A percentile compares a stretch with the other conserved stretches of the same genome.
phyloP scores from a whole-genome alignment of 75 land plant genomes.

The Pseudotsuga menziesii region DNA sequence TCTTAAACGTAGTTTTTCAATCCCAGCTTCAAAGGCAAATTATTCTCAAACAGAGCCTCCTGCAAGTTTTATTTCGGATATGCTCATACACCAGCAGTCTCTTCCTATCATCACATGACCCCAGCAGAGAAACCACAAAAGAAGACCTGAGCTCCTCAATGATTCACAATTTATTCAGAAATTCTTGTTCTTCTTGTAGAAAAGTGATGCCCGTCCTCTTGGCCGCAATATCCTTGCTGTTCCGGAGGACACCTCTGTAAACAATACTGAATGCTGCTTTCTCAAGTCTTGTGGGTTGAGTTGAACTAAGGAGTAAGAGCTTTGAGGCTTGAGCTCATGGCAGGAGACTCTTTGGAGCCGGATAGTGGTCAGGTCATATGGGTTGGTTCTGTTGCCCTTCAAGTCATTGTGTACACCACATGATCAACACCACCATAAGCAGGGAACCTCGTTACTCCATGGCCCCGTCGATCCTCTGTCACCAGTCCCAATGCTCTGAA shows the following conservation, averaged over 20 bases:
- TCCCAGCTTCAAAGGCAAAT: conserved; percentile 18
- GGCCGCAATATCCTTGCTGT: conserved; percentile 66
- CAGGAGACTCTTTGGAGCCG: conserved; percentile 32
- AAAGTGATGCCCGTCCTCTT: conserved; percentile 50
- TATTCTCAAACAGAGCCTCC: conserved; percentile 49
- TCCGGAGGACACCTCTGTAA: conserved; percentile 50
- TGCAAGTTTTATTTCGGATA: conserved; percentile 72
- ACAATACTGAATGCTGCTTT: conserved; percentile 75
- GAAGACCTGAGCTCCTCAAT: conserved; percentile 56
- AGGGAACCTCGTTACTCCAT: too few relatives aligned
- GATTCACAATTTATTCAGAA: conserved; percentile 62
- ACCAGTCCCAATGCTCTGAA: too few relatives aligned
- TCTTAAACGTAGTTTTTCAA: conserved; percentile 55
- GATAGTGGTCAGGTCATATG: conserved; percentile 14
- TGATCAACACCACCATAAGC: not conserved
- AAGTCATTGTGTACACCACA: conserved; percentile 4
- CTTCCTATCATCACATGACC: conserved; percentile 46
- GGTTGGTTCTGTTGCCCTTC: conserved; percentile 14
- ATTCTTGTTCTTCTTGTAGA: conserved; percentile 53
- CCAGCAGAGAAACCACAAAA: conserved; percentile 63
- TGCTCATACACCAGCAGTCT: conserved; percentile 72
- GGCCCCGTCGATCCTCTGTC: too few relatives aligned
- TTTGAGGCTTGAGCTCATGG: conserved; percentile 34
- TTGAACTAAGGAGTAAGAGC: conserved; percentile 49
- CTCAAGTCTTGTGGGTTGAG: conserved; percentile 39